Evolutionary conservation across 495 filamentous ascomycete species (phyloP), one percentile per base, ranked within the genome.

Genomic region (Tuber umbilicatum): DNA sequence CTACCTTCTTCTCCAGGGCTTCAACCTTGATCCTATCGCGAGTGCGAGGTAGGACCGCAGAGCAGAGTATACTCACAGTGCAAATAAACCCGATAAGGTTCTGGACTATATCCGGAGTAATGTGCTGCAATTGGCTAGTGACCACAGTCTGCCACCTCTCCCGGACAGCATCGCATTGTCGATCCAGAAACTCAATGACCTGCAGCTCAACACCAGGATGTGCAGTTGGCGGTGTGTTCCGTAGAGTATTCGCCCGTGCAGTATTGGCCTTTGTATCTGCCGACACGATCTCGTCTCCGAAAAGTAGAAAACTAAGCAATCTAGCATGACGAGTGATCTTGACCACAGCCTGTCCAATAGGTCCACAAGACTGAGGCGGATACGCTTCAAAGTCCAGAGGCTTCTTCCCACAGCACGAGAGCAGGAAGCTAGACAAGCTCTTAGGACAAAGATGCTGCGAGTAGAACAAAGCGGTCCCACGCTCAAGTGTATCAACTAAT

Each of bases 91-190:
- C 79, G 39, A 81, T 81, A 47, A 87, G 73, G 39, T 87, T 86
- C 60, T 87, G 85, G 71, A 88, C 73, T 67, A 85, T 82, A 70
- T 86, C 86, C 23, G 82, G 74, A 38, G 85, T 86, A 7, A 88
- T 79, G 76, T 87, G 84, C 47, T 84, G 83, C 55, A 84, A 84
- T 70, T 82, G 85, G 12, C 84, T 84, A 68, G 82, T 81, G 35
- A 75, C 82, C 60, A 87, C 78, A 27, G 81, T 70, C 60, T 83
- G 76, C 86, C 86, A 88, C n/a, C 78, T 73, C 60, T 87, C 86
- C 7, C 84, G 74, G 64, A 88, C 86, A 2, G 70, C 47, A 27
- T 87, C 85, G 3, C 84, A 83, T 80, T 86, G 86, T 23, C 82
- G 75, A 72, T 84, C 83, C 40, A 88, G 71, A 7, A 88, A 80